These are phyloP conservation scores for Aristolochia californica DNA, from an alignment of 164 flowering plant genomes.

Conservation along the genomic window DNA sequence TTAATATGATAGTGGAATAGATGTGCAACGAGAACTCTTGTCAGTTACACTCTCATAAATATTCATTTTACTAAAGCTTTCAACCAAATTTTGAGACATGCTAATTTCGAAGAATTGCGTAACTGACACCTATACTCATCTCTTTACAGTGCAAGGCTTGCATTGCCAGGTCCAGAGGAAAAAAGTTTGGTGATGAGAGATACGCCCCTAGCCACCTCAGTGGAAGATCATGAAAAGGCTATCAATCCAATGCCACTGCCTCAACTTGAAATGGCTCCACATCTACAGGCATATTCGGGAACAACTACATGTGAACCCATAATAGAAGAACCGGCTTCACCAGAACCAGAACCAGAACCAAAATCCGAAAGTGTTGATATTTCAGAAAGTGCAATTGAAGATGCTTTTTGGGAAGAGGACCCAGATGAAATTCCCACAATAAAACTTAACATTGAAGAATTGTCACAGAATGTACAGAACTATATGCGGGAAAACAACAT, in stretches of 20 bases:
- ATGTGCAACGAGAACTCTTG: not conserved
- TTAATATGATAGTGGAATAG: not conserved
- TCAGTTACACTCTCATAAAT: not conserved
- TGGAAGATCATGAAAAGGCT: conserved; percentile 1
- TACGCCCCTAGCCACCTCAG: conserved; percentile 16
- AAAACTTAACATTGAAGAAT: conserved; percentile 56
- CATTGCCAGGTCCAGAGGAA: conserved; percentile 84
- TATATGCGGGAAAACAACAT: conserved; percentile 44
- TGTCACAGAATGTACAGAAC: conserved; percentile 54
- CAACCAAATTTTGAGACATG: not conserved
- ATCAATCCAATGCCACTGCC: conserved; percentile 15
- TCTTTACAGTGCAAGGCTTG: conserved; percentile 74
- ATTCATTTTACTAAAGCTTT: not conserved
- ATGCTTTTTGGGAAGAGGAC: conserved; percentile 42
- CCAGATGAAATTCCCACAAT: conserved; percentile 86
- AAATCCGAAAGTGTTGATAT: conserved; percentile 30
- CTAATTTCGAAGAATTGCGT: not conserved
- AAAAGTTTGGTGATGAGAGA: conserved; percentile 42
- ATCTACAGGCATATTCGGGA: conserved; percentile 6
- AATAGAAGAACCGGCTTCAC: conserved; percentile 68
- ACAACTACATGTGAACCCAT: conserved; percentile 34
- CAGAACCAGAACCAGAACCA: conserved; percentile 80
- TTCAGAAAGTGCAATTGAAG: conserved; percentile 58
- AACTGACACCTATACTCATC: conserved; percentile 4
- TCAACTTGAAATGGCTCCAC: too few species aligned